Evolutionary conservation across 495 filamentous ascomycete species (phyloP), one percentile per base, ranked within the genome.

Genomic region (Recurvomyces mirabilis): DNA sequence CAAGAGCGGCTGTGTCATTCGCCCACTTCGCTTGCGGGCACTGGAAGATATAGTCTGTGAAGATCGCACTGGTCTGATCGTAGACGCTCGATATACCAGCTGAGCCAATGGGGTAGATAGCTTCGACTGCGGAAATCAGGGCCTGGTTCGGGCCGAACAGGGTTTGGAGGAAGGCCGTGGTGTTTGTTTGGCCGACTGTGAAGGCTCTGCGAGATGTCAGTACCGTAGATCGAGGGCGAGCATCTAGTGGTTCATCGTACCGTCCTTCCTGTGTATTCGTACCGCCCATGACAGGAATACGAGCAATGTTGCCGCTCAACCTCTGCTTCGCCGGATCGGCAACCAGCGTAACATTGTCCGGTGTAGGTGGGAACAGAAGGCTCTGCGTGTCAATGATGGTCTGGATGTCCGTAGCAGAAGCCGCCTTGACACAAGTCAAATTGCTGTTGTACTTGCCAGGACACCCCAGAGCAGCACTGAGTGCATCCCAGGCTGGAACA

Each of bases 201-300:
- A 56, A 52, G 43, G 37, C 44, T 12, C 45, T 47, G 30, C n/a
- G 4, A 5, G 18, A 4, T 6, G 3, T 5, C 7, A n/a, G 24
- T 26, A 40, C 21, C 15, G n/a, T 20, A 7, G 11, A 5, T 18
- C 12, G 3, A 14, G 7, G 12, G 18, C 13, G 34, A 31, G 40
- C 3, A 2, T 30, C 21, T 24, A 45, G 23, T 11, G 29, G n/a
- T 12, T n/a, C 17, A 19, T 4, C 44, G 11, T 33, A 47, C 45
- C 59, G 55, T 17, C 59, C 59, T 40, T 62, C 59, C 11, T 54
- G 43, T 0, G 44, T 29, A 36, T 58, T 60, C 4, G 54, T 51
- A 17, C 59, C 59, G 17, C 38, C 28, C 19, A 63, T 31, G 4
- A 58, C 47, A 1, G 60, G 60, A 9, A 57, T 46, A 14, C 43